A percentile compares a stretch with the other conserved stretches of the same genome.
These are phyloP conservation scores for Lasiosphaeris hirsuta DNA, from an alignment of 495 filamentous ascomycete genomes.

Conservation along the genomic window DNA sequence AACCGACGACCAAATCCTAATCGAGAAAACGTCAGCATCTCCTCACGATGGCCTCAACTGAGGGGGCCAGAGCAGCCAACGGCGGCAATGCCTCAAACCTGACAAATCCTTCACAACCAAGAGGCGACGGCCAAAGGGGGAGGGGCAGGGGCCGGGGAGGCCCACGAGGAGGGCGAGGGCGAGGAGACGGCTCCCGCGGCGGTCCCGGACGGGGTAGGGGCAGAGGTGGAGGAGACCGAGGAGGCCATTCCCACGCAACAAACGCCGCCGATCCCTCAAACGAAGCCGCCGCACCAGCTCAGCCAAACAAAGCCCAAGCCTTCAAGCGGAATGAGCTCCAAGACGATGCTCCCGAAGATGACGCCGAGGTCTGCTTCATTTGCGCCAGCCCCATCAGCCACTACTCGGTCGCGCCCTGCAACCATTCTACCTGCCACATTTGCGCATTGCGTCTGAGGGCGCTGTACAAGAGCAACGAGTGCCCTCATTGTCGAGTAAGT, in stretches of 20 bases:
- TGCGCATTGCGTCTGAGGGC: conserved; percentile 86
- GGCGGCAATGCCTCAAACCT: neutral
- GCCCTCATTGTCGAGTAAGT: conserved; percentile 87
- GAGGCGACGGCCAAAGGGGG: conserved; percentile 37
- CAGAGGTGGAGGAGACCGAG: conserved; percentile 8
- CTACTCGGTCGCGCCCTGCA: conserved; percentile 84
- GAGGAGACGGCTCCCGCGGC: conserved; percentile 15
- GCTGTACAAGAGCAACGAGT: conserved; percentile 91
- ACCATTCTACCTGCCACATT: conserved; percentile 93
- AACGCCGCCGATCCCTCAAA: conserved; percentile 4
- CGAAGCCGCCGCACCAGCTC: conserved; percentile 14
- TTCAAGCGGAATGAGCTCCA: conserved; percentile 25
- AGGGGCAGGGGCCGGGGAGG: conserved; percentile 37
- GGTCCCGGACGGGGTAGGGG: conserved; percentile 19
- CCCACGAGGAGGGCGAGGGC: conserved; percentile 9
- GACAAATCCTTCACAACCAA: conserved; percentile 15
- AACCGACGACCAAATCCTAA: no score
- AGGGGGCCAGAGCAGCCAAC: conserved; percentile 9
- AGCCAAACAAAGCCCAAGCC: conserved; percentile 6
- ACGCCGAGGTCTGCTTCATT: conserved; percentile 88
- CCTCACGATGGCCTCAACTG: conserved; percentile 22
- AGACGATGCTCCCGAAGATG: conserved; percentile 41
- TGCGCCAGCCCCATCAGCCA: conserved; percentile 85
- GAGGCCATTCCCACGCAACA: neutral
- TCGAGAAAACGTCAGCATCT: neutral